Conservation (phyloP, 257 asterid genomes). For the Solanum habrochaites region DNA sequence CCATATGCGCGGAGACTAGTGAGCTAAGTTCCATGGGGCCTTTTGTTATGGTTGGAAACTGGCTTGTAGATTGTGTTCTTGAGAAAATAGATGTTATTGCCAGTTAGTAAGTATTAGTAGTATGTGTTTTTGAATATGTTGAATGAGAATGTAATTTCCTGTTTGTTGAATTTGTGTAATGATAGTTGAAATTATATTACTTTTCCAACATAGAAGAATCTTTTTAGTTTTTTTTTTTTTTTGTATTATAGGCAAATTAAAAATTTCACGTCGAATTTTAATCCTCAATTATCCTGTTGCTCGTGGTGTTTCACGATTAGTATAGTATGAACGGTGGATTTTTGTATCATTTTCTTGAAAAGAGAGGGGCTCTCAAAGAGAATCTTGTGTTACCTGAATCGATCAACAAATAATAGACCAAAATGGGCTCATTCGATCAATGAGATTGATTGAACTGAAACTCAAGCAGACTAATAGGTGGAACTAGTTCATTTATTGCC, state of each 20-base stretch:
- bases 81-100: background rate
- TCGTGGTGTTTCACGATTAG: too few relatives aligned
- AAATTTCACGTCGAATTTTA: background rate
- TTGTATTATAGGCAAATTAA: too few relatives aligned
- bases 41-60: background rate
- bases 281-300: background rate
- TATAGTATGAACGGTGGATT: background rate
- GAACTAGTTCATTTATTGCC: background rate
- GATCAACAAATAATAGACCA: too few relatives aligned
- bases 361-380: background rate
- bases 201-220: background rate
- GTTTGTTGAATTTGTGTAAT: background rate
- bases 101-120: background rate
- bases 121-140: background rate
- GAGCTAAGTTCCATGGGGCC: background rate
- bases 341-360: background rate
- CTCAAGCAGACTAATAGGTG: background rate
- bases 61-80: background rate
- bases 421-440: background rate
- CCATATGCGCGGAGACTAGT: background rate
- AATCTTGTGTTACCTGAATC: background rate
- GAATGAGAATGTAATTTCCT: background rate
- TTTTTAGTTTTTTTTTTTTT: background rate
- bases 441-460: background rate
- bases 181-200: background rate